phyloP scores from a whole-genome alignment of 2,329 filamentous ascomycete genomes.

The Atkinsonella texensis region DNA sequence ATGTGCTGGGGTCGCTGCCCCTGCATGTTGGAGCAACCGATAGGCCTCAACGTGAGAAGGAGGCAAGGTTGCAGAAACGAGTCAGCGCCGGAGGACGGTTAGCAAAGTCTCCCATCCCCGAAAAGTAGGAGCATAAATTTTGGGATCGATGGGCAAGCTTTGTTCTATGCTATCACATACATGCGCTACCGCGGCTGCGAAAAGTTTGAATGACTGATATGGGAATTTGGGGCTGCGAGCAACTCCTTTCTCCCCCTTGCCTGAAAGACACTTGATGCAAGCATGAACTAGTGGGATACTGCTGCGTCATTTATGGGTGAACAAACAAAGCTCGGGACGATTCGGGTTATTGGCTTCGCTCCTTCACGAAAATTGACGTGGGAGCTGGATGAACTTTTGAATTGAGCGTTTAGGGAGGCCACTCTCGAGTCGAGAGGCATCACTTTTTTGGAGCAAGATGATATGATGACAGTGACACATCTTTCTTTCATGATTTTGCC shows the following conservation, averaged over 20 bases:
- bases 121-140: constrained; percentile 39
- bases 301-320: neutral
- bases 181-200: constrained; percentile 17
- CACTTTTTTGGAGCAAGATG: neutral
- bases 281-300: neutral
- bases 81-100: constrained; percentile 67
- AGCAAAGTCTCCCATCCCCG: constrained; percentile 51
- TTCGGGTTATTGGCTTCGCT: neutral
- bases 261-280: neutral
- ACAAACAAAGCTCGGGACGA: neutral
- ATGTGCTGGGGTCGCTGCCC: constrained; percentile 52
- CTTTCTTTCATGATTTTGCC: constrained; percentile 1
- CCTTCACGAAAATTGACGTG: neutral
- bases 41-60: constrained; percentile 48
- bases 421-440: neutral
- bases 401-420: constrained; percentile 4
- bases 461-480: neutral
- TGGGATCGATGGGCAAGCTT: constrained; percentile 27
- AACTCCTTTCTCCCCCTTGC: neutral
- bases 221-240: neutral
- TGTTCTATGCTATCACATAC: constrained; percentile 24
- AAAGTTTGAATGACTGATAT: constrained; percentile 10
- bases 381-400: neutral
- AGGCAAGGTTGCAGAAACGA: constrained; percentile 62
- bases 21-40: constrained; percentile 30